These are phyloP conservation scores for Pisolithus thermaeus DNA, from an alignment of 1,284 basidiomycete genomes.

Conservation along the genomic window DNA sequence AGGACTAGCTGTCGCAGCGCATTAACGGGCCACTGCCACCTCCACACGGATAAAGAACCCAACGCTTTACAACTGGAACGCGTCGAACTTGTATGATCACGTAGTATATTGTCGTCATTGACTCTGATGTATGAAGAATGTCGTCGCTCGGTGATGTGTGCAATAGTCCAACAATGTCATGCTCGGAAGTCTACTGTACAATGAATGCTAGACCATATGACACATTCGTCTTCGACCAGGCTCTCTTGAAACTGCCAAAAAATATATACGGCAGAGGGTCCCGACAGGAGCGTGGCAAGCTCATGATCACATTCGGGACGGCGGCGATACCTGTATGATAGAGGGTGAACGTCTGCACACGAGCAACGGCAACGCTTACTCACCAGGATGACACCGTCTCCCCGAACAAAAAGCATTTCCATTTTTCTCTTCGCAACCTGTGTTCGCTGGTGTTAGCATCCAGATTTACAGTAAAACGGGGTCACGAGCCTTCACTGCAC, in stretches of 20 bases:
- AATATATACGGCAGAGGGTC: slow-evolving; percentile 20
- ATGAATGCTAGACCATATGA: slow-evolving; percentile 3
- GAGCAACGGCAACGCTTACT: slow-evolving; percentile 25
- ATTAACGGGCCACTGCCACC: neutral
- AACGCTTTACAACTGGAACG: neutral
- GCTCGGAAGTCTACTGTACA: slow-evolving; percentile 4
- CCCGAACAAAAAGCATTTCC: slow-evolving; percentile 98
- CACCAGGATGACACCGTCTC: slow-evolving; percentile 91
- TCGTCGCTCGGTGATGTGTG: neutral
- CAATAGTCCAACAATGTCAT: neutral
- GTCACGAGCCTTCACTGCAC: slow-evolving; percentile 55
- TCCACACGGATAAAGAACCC: neutral
- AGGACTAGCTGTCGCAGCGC: slow-evolving; percentile 1
- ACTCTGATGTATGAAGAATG: neutral
- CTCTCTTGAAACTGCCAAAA: slow-evolving; percentile 15
- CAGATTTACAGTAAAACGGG: neutral
- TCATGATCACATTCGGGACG: slow-evolving; percentile 51
- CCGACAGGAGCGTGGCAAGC: slow-evolving; percentile 15
- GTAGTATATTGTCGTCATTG: neutral
- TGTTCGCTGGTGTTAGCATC: slow-evolving; percentile 7
- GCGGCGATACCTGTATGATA: slow-evolving; percentile 61
- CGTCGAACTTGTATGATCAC: neutral
- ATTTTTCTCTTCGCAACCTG: slow-evolving; percentile 92
- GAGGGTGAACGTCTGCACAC: slow-evolving; percentile 8
- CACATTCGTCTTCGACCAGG: neutral